Evolutionary conservation across 106 monocot genomes (phyloP).

Genomic region (Xerophyta viscosa): DNA sequence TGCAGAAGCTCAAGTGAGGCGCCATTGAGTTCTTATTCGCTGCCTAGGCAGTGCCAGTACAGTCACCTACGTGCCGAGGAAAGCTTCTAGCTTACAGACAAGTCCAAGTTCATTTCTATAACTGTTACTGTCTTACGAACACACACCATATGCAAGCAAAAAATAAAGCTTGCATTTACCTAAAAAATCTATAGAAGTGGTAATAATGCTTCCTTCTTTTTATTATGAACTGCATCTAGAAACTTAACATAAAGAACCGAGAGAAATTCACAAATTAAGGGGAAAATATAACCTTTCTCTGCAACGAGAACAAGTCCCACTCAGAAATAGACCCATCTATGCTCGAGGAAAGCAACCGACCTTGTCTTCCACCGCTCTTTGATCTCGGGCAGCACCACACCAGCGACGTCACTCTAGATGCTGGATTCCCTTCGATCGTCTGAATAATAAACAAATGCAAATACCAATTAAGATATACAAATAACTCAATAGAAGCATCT

Average conservation of each 20-base stretch:
- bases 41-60: no score
- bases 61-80: no score
- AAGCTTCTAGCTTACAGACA: no score
- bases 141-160: no score
- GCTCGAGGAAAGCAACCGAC: slow-evolving; percentile 72
- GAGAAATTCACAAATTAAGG: background rate
- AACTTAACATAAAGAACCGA: background rate
- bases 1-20: no score
- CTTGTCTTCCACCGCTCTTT: slow-evolving; percentile 11
- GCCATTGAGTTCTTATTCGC: no score
- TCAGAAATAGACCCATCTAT: slow-evolving; percentile 88
- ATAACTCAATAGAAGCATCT: background rate
- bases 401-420: slow-evolving; percentile 69
- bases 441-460: slow-evolving; percentile 30
- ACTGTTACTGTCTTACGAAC: no score
- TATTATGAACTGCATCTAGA: no score
- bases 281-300: slow-evolving; percentile 49
- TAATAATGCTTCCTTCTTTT: no score
- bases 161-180: no score
- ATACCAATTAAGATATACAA: background rate
- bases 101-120: no score
- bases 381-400: slow-evolving; percentile 42
- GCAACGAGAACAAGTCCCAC: slow-evolving; percentile 78
- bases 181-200: no score
- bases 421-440: slow-evolving; percentile 69